A percentile compares a stretch with the other conserved stretches of the same genome.
Conservation (phyloP, 805 yeast species). For the Yamadazyma nakazawae region DNA sequence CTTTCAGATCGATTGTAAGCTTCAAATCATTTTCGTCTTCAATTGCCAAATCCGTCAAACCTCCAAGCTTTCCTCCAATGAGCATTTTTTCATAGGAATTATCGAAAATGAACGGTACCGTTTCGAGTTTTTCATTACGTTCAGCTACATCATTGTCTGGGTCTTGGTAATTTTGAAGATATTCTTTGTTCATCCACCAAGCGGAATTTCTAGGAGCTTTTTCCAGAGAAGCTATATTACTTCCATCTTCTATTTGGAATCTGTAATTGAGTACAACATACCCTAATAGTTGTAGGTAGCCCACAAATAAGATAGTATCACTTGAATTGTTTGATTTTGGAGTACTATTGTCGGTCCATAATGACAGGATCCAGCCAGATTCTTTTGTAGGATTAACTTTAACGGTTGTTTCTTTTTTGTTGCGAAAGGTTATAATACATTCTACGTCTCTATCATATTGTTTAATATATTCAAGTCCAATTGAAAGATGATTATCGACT, state of each 20-base stretch:
- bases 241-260: conserved; percentile 18
- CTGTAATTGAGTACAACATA: conserved; percentile 37
- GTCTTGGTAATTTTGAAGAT: conserved; percentile 24
- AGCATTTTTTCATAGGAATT: conserved; percentile 17
- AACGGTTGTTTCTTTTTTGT: conserved; percentile 15
- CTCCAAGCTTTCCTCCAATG: conserved; percentile 35
- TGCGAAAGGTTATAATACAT: conserved; percentile 22
- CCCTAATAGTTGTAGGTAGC: conserved; percentile 39
- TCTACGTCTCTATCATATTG: conserved; percentile 12
- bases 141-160: conserved; percentile 19
- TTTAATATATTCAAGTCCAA: conserved; percentile 18
- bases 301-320: conserved; percentile 23
- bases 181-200: conserved; percentile 40
- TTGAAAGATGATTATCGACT: conserved; percentile 19
- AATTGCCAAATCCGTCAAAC: conserved; percentile 30
- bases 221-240: conserved; percentile 11
- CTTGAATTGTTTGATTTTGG: not conserved
- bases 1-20: conserved; percentile 17
- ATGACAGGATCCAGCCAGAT: conserved; percentile 36
- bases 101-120: conserved; percentile 13
- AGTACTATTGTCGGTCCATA: conserved; percentile 10
- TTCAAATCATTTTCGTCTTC: conserved; percentile 14
- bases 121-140: conserved; percentile 15
- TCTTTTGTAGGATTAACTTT: conserved; percentile 9
- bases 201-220: conserved; percentile 14